Evolutionary conservation across 768 basidiomycete species (phyloP).

Genomic region (Tylopilus sp.): DNA sequence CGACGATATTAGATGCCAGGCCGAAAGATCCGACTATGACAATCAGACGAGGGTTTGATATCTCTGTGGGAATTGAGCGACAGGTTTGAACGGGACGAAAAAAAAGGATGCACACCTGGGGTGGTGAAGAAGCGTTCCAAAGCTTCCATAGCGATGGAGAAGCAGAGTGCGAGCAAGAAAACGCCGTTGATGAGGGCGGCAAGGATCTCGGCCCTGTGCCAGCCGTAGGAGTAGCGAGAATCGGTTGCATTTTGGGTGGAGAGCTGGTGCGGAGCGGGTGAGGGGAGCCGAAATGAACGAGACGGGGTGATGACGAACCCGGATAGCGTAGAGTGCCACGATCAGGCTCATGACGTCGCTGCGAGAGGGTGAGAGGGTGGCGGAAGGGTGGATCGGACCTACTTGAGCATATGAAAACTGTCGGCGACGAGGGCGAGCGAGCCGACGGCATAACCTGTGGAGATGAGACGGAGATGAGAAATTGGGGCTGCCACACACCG

Average conservation of each 20-base stretch:
- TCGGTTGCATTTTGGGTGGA: slow-evolving; percentile 55
- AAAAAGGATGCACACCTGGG: slow-evolving; percentile 48
- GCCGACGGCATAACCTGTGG: slow-evolving; percentile 87
- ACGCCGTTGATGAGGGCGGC: slow-evolving; percentile 96
- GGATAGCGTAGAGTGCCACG: slow-evolving; percentile 94
- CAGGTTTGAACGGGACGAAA: slow-evolving; percentile 1
- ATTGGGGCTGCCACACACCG: slow-evolving; percentile 42
- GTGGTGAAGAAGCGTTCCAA: slow-evolving; percentile 84
- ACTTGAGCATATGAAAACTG: slow-evolving; percentile 99
- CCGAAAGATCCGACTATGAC: slow-evolving; percentile 90
- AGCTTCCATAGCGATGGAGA: slow-evolving; percentile 92
- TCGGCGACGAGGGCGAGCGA: slow-evolving; percentile 95
- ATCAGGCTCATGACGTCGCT: slow-evolving; percentile 96
- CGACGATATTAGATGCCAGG: slow-evolving; percentile 87
- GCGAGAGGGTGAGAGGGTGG: slow-evolving; percentile 15
- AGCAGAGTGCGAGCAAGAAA: slow-evolving; percentile 94
- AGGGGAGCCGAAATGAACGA: slow-evolving; percentile 7
- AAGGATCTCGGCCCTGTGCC: slow-evolving; percentile 96
- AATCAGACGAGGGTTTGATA: slow-evolving; percentile 83
- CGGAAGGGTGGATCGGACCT: slow-evolving; percentile 24
- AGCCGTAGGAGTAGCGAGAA: slow-evolving; percentile 93
- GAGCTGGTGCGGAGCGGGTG: slow-evolving; percentile 44
- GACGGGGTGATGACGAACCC: slow-evolving; percentile 37
- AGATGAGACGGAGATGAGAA: slow-evolving; percentile 9
- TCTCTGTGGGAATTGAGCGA: slow-evolving; percentile 49